Evolutionary conservation across 108 stramenopile species (phyloP), one percentile per base, ranked within the genome.

Genomic region (Cyclotella choctawhatcheeana): DNA sequence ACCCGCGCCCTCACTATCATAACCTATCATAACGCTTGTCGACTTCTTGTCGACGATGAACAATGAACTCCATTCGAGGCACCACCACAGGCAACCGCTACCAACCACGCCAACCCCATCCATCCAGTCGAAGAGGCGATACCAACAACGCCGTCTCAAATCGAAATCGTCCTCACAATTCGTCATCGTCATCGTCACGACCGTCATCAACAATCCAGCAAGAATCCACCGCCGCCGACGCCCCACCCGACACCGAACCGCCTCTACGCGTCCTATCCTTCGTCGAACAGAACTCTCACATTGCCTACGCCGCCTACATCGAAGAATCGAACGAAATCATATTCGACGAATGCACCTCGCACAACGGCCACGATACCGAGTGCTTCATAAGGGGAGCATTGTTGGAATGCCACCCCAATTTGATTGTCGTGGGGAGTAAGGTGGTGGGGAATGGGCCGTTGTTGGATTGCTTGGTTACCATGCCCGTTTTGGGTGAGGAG

Each of bases 271-370:
- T 77, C 64, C 81, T 88, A 63, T 67, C 86, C 29, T 88, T 89
- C 45, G 82, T 85, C 45, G 83, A 84, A 67, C 80, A 87, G 21
- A 90, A 88, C 7, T 66, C 84, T 2, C 71, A 68, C 22, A 77
- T 95, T 54, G 85, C 89, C 5, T 94, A 92, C 79, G 89, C 90
- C 1, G 84, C 86, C 54, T 94, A 91, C 67, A 54, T 82, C 59
- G 91, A 94, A 76, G 85, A 85, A 14, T 66, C 65, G 2, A 92
- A 94, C 71, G 84, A 86, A 48, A 94, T 94, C 34, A 20, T 88
- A 13, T 48, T 90, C 43, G 89, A 94, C 44, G 74, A 84, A 30
- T 61, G 64, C 37, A 21, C 10, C 6, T 58, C 71, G 5, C 78
- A 83, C 51, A 79, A 62, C 30, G 82, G 80, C 12, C 50, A 71